Evolutionary conservation across 2,329 filamentous ascomycete species (phyloP), one percentile per base, ranked within the genome.

Genomic region (Rachicladosporium sp.): DNA sequence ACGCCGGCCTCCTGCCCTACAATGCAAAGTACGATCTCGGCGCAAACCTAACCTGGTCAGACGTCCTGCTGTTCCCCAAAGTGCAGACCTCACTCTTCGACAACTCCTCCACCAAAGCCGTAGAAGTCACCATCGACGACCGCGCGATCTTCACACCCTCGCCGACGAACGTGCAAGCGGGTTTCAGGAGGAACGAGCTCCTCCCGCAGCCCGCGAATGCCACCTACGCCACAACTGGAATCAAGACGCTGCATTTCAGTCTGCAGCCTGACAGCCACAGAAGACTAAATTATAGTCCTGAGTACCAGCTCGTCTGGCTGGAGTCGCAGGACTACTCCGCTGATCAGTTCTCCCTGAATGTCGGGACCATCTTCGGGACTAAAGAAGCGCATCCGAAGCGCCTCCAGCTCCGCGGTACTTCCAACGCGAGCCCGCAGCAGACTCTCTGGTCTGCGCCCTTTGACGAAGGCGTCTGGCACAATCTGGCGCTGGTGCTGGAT

Each of bases 161-260:
- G 36, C 74, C 79, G 55, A 59, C 58, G 4, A 74, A 74, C 13
- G 78, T 79, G 60, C 76, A 80, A 56, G 59, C 58, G 2, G 76
- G 75, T 12, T 79, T 80, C 62, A 68, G 76, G 31, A 72, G 76
- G 45, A 71, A 71, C 1, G 74, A 76, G 43, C 64, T 78, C 38
- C 65, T 74, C 40, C 63, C 69, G 57, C 63, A 47, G 60, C 67
- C 61, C 68, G 71, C 61, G 11, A 63, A 71, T 39, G 66, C 67
- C 33, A 73, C 75, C 38, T 47, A 59, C n/a, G 71, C 68, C 13
- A 71, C 67, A 31, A 54, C 55, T 21, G 74, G 73, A 21, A 57
- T 76, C 43, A 77, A 76, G 60, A 77, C 74, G 2, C 64, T 79
- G 37, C 76, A 80, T 58, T 78, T 74, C 57, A 73, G 69, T 48